Base-by-base conservation (phyloP, 345 rosid genomes). In the Leavenworthia alabamica region DNA sequence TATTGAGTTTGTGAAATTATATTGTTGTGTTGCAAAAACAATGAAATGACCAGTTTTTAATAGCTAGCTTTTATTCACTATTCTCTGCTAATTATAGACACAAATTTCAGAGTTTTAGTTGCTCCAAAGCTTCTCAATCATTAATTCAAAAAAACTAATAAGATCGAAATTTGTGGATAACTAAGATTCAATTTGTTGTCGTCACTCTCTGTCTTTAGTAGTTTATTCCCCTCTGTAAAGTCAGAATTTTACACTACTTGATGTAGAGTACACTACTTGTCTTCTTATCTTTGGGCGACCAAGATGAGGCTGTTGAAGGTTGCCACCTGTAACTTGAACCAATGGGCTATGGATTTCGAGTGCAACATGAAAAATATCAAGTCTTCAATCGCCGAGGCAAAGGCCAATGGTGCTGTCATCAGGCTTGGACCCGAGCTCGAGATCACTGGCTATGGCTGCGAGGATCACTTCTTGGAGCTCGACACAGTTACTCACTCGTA, bases 381-480 rank as follows among this genome's bases (percentile, higher is more conserved):
- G 79, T 81, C 79, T 47, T 93, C 99, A 0, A 93, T 93, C 13
- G 9, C 58, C 13, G 51, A 43, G 41, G 91, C 97, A 4, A 89
- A 89, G 58, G 81, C 78, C 28, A 79, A 82, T 2, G 94, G 94
- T 41, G 97, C 97, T 16, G 86, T 75, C 20, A 85, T 93, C 37
- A 66, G 99, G 72, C 96, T 89, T 36, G 97, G 99, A 13, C 96
- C 99, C 3, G 97, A 93, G 86, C 97, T 93, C 15, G 99, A 93
- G 73, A 58, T 89, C 73, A 81, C 96, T 52, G 99, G 97, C 57
- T 93, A 93, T 75, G 97, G 99, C 69, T 89, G 97, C n/a, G 99
- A 93, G 75, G 97, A 93, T 70, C 99, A 93, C 67, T 93, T 93
- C 75, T 68, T 93, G 73, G 97, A 93, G 68, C 91, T 89, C 1